Percentiles rank a stretch among this genome's conserved stretches.
Evolutionary conservation across 2,329 filamentous ascomycete genomes (phyloP).

Genomic region (Nigrospora sphaerica): DNA sequence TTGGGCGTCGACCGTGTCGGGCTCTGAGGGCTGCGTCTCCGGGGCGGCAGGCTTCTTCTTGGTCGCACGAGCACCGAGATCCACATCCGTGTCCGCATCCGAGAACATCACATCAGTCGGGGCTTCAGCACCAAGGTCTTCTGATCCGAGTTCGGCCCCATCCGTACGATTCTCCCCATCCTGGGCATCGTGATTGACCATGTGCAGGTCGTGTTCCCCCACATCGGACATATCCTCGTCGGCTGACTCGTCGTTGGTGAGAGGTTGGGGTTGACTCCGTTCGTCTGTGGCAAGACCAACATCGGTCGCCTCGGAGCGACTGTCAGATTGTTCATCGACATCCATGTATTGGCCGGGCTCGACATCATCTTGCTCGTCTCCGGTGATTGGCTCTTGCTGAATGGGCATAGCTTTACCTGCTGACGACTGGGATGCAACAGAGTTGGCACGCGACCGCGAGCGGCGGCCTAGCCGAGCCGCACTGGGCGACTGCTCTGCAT

Average conservation of each 20-base stretch:
- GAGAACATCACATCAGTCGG: background rate
- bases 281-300: background rate
- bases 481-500: constrained; percentile 1
- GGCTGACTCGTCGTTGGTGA: background rate
- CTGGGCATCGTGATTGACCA: background rate
- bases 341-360: background rate
- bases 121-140: constrained; percentile 2
- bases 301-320: background rate
- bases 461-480: constrained; percentile 4
- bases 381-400: background rate
- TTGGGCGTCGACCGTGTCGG: background rate
- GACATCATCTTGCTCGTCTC: background rate
- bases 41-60: too few species aligned
- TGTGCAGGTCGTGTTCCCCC: background rate
- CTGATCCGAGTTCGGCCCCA: constrained; percentile 1
- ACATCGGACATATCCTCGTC: constrained; percentile 1
- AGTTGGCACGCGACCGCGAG: background rate
- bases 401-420: background rate
- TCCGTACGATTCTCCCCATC: background rate
- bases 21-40: background rate
- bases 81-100: too few species aligned
- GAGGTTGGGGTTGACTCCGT: background rate
- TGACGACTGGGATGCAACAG: background rate
- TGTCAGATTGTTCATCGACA: constrained; percentile 3
- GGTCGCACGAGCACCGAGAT: too few species aligned